Evolutionary conservation across 1,139 yeast genomes (phyloP).

Genomic region (Lodderomyces metapsilosis): DNA sequence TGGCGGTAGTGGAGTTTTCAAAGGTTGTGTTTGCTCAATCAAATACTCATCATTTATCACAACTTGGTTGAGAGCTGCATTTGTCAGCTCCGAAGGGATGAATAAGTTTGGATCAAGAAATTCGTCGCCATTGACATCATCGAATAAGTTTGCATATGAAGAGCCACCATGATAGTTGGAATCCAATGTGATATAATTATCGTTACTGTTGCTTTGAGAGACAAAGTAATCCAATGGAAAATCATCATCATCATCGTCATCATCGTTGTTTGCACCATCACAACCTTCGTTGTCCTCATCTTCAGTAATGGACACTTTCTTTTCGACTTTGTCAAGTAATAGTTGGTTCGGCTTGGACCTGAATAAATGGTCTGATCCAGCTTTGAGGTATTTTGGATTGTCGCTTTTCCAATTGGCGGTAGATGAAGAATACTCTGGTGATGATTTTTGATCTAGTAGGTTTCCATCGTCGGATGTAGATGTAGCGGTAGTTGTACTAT

Average conservation of each 20-base stretch:
- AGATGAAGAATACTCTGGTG: slow-evolving; percentile 21
- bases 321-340: not conserved
- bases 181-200: slow-evolving; percentile 38
- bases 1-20: slow-evolving; percentile 25
- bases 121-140: slow-evolving; percentile 25
- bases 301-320: not conserved
- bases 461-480: slow-evolving; percentile 2
- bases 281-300: slow-evolving; percentile 6
- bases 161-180: slow-evolving; percentile 25
- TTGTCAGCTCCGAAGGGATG: slow-evolving; percentile 12
- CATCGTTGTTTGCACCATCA: slow-evolving; percentile 20
- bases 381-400: not conserved
- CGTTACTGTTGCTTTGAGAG: slow-evolving; percentile 15
- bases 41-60: slow-evolving; percentile 43
- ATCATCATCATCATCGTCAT: slow-evolving; percentile 60
- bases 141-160: slow-evolving; percentile 20
- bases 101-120: slow-evolving; percentile 31
- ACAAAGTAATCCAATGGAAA: slow-evolving; percentile 67
- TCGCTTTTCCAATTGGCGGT: slow-evolving; percentile 5
- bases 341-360: not conserved
- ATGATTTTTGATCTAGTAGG: slow-evolving; percentile 11
- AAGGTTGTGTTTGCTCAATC: slow-evolving; percentile 49
- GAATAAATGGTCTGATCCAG: not conserved
- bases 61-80: slow-evolving; percentile 26
- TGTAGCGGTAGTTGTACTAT: slow-evolving; percentile 6